Evolutionary conservation across 2,329 filamentous ascomycete species (phyloP).

Genomic region (Xylaria sp.): DNA sequence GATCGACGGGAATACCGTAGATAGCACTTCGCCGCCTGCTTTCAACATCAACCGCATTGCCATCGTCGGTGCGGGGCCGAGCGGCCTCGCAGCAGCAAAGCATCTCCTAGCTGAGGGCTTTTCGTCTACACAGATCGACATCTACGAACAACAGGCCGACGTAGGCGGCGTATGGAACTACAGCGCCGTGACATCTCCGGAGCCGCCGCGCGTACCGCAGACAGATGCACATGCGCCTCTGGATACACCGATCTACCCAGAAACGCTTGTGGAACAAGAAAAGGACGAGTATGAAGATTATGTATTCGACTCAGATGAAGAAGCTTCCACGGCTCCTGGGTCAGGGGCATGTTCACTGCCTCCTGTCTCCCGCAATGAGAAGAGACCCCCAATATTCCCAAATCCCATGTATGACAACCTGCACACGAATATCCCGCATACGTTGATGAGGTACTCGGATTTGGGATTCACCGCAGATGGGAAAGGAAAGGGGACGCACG

Average conservation of each 20-base stretch:
- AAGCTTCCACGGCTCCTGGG: slow-evolving; percentile 34
- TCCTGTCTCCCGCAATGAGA: slow-evolving; percentile 22
- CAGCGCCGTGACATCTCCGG: slow-evolving; percentile 57
- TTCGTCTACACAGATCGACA: slow-evolving; percentile 72
- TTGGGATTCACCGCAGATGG: slow-evolving; percentile 66
- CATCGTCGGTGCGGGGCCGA: slow-evolving; percentile 84
- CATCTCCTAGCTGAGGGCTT: slow-evolving; percentile 75
- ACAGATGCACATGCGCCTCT: slow-evolving; percentile 70
- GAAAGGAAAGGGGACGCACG: slow-evolving; percentile 24
- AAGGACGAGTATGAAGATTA: slow-evolving; percentile 32
- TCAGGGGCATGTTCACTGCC: slow-evolving; percentile 35
- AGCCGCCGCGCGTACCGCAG: slow-evolving; percentile 70
- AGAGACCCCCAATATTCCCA: slow-evolving; percentile 70
- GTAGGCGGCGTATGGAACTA: slow-evolving; percentile 92
- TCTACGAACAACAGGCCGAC: slow-evolving; percentile 83
- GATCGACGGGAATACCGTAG: slow-evolving; percentile 3
- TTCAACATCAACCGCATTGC: slow-evolving; percentile 72
- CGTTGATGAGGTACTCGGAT: slow-evolving; percentile 83
- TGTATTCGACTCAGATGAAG: slow-evolving; percentile 37
- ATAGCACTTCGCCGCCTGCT: neutral
- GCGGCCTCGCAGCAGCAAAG: slow-evolving; percentile 81
- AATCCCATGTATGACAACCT: slow-evolving; percentile 84
- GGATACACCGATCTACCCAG: slow-evolving; percentile 69
- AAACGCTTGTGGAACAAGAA: slow-evolving; percentile 35
- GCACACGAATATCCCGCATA: slow-evolving; percentile 86